Conservation (phyloP, 768 basidiomycete genomes). For the Lactifluus rugatus region DNA sequence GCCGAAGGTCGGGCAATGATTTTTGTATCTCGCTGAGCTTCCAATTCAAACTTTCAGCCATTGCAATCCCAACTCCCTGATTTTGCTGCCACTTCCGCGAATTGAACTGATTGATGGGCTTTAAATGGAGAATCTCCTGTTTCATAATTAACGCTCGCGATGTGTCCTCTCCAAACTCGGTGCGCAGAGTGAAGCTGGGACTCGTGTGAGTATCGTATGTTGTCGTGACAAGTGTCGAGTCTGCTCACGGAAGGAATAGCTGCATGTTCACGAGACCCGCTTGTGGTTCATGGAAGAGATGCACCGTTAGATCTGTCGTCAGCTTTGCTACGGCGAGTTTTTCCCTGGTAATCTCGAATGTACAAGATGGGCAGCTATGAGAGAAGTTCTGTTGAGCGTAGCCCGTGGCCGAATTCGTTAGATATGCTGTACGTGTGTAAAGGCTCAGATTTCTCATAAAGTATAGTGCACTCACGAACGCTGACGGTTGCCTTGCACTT, state of each 20-base stretch:
- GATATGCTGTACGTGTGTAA: constrained; percentile 28
- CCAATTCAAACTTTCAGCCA: constrained; percentile 14
- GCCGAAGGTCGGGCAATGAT: neutral
- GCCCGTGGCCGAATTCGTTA: constrained; percentile 34
- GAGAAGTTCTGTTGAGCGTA: constrained; percentile 39
- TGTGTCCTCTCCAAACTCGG: neutral
- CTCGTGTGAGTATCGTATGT: neutral
- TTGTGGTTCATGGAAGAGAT: constrained; percentile 18
- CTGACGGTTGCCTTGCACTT: constrained; percentile 24
- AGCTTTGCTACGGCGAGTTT: constrained; percentile 36
- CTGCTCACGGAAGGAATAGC: constrained; percentile 31
- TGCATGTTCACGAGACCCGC: constrained; percentile 17
- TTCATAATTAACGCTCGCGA: constrained; percentile 1
- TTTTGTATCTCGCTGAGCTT: constrained; percentile 8
- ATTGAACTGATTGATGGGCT: constrained; percentile 12
- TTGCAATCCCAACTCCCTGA: constrained; percentile 3
- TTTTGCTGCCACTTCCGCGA: constrained; percentile 8
- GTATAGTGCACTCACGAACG: constrained; percentile 25
- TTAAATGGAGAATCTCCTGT: constrained; percentile 2
- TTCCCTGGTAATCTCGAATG: constrained; percentile 33
- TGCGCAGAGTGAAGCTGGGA: constrained; percentile 6
- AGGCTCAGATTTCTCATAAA: constrained; percentile 2
- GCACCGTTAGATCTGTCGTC: constrained; percentile 29
- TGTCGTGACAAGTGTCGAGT: neutral
- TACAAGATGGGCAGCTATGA: constrained; percentile 31